phyloP scores from a whole-genome alignment of 208 protist species.

The Acanthamoeba lenticulata region DNA sequence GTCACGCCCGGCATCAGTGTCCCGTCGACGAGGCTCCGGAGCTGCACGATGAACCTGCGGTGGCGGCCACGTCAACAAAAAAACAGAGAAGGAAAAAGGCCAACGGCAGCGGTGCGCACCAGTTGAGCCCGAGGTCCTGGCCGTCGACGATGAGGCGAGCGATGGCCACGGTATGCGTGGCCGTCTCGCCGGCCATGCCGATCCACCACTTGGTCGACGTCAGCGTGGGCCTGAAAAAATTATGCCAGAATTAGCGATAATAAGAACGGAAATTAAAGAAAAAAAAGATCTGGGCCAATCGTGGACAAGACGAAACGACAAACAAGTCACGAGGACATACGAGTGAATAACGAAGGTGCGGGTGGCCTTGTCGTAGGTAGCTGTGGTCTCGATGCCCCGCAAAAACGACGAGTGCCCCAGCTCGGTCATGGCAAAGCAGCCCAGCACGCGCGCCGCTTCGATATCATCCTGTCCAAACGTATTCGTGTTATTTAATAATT shows the following conservation, averaged over 20 bases:
- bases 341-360: slow-evolving; percentile 80
- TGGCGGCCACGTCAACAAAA: neutral
- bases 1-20: slow-evolving; percentile 67
- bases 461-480: neutral
- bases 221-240: slow-evolving; percentile 74
- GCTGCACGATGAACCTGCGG: slow-evolving; percentile 26
- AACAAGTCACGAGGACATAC: neutral
- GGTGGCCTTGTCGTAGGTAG: slow-evolving; percentile 71
- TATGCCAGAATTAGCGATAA: neutral
- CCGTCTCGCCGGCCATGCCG: slow-evolving; percentile 69
- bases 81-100: neutral
- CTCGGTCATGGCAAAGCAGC: slow-evolving; percentile 80
- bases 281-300: too few species aligned
- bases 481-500: too few species aligned
- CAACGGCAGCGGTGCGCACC: neutral
- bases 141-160: slow-evolving; percentile 73
- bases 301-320: neutral
- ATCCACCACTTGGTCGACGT: slow-evolving; percentile 80
- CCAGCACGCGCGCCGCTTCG: slow-evolving; percentile 51
- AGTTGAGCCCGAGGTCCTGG: neutral
- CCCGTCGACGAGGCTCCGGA: slow-evolving; percentile 66
- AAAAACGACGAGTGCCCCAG: slow-evolving; percentile 81
- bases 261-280: too few species aligned
- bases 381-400: slow-evolving; percentile 81
- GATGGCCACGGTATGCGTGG: slow-evolving; percentile 76